phyloP scores from a whole-genome alignment of 2,329 filamentous ascomycete species.

The Hypoxylon sp. region DNA sequence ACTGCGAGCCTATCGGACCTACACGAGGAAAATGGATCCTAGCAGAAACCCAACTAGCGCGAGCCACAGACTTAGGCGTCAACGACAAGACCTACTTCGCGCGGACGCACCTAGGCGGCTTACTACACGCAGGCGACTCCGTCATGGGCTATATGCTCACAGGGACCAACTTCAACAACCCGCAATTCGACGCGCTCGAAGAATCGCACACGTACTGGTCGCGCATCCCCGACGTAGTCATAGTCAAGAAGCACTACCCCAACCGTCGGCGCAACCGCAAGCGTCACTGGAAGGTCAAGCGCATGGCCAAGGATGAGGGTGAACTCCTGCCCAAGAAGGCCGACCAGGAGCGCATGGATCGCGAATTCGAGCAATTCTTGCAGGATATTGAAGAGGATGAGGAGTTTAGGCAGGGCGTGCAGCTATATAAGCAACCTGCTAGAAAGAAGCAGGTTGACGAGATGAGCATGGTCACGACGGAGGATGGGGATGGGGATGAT shows the following conservation, averaged over 20 bases:
- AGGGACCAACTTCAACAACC: constrained; percentile 66
- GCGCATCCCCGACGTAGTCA: constrained; percentile 88
- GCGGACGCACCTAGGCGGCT: constrained; percentile 87
- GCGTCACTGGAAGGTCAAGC: constrained; percentile 94
- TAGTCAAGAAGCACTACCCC: constrained; percentile 97
- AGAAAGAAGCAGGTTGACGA: constrained; percentile 69
- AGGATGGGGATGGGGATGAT: constrained; percentile 74
- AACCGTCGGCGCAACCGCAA: constrained; percentile 83
- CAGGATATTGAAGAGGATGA: constrained; percentile 96
- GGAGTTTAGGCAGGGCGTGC: constrained; percentile 86
- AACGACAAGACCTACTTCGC: constrained; percentile 93
- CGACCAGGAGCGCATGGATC: constrained; percentile 89
- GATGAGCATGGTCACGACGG: constrained; percentile 77
- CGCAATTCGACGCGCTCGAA: constrained; percentile 72
- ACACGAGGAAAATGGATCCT: constrained; percentile 86
- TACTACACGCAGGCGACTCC: constrained; percentile 90
- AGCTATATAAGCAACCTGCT: constrained; percentile 82
- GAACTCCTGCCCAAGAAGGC: constrained; percentile 89
- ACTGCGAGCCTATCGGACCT: constrained; percentile 85
- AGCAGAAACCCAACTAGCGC: constrained; percentile 89
- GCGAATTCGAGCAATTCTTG: constrained; percentile 97
- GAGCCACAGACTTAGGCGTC: constrained; percentile 85
- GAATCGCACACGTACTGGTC: constrained; percentile 80
- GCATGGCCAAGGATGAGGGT: constrained; percentile 90
- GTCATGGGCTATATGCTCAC: constrained; percentile 94